phyloP scores from a whole-genome alignment of 2,329 filamentous ascomycete genomes.

The Microsporum canis region DNA sequence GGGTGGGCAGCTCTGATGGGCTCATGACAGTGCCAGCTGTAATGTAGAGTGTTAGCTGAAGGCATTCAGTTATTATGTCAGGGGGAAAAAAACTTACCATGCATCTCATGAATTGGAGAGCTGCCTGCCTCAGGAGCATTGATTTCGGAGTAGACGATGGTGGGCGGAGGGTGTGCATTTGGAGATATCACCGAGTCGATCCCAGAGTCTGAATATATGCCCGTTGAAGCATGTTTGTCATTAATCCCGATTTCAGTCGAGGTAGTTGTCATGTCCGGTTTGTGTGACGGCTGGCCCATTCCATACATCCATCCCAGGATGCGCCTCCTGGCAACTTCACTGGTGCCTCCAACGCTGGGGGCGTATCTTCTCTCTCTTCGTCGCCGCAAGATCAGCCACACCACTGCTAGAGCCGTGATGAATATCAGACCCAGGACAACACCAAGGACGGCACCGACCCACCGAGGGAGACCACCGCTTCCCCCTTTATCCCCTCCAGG shows the following conservation, averaged over 20 bases:
- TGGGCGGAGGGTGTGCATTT: conserved; percentile 9
- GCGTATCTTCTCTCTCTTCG: conserved; percentile 32
- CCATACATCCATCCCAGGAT: conserved; percentile 45
- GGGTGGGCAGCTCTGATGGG: conserved; percentile 12
- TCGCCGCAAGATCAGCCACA: conserved; percentile 43
- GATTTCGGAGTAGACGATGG: conserved; percentile 9
- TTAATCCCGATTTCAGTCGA: conserved; percentile 13
- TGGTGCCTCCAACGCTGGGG: conserved; percentile 32
- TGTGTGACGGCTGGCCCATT: conserved; percentile 14
- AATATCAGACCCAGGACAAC: conserved; percentile 51
- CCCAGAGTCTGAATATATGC: conserved; percentile 11
- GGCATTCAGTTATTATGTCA: neutral
- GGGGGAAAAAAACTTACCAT: conserved; percentile 17
- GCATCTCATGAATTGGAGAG: conserved; percentile 24
- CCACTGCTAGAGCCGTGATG: conserved; percentile 40
- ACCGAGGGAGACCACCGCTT: conserved; percentile 40
- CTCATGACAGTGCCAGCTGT: conserved; percentile 7
- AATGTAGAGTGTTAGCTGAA: neutral
- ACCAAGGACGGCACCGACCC: conserved; percentile 51
- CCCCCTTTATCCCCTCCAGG: conserved; percentile 14
- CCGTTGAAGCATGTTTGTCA: conserved; percentile 12
- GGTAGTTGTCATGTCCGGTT: conserved; percentile 16
- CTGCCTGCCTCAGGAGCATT: conserved; percentile 19
- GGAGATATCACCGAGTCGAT: conserved; percentile 9
- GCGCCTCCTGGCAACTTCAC: conserved; percentile 36